Percentiles rank a stretch among this genome's conserved stretches.
Evolutionary conservation across 2,329 filamentous ascomycete genomes (phyloP).

Genomic region (Hypoxylon sp.): DNA sequence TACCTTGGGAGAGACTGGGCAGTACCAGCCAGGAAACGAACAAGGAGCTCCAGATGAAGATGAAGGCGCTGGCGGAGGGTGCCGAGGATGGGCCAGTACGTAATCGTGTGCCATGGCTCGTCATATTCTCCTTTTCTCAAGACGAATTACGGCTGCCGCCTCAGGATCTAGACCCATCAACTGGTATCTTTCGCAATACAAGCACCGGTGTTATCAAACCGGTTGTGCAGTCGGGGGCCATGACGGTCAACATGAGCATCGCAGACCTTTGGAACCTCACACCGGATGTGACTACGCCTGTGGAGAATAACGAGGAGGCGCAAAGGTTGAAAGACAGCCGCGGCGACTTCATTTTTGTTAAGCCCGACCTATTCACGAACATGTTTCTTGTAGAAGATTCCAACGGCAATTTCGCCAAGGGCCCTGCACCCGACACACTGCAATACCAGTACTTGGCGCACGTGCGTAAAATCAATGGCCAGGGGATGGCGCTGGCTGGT

Average conservation of each 20-base stretch:
- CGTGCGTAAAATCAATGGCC: conserved; percentile 58
- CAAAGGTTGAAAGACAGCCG: no score
- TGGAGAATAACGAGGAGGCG: neutral
- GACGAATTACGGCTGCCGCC: conserved; percentile 55
- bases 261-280: neutral
- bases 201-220: no score
- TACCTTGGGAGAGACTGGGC: conserved; percentile 60
- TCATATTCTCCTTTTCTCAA: conserved; percentile 55
- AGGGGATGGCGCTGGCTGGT: conserved; percentile 57
- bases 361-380: conserved; percentile 48
- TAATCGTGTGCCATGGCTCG: conserved; percentile 59
- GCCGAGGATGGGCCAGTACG: neutral
- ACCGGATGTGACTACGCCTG: no score
- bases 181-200: no score
- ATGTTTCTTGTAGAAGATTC: conserved; percentile 44
- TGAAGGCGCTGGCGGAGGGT: no score
- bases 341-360: conserved; percentile 54
- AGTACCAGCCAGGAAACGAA: conserved; percentile 33
- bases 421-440: conserved; percentile 29
- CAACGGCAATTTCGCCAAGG: conserved; percentile 18
- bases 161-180: no score
- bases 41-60: conserved; percentile 4
- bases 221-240: conserved; percentile 40
- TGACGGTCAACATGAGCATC: conserved; percentile 45
- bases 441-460: conserved; percentile 58